Conservation (phyloP, 1,284 basidiomycete genomes). For the Polyporus tsugae region DNA sequence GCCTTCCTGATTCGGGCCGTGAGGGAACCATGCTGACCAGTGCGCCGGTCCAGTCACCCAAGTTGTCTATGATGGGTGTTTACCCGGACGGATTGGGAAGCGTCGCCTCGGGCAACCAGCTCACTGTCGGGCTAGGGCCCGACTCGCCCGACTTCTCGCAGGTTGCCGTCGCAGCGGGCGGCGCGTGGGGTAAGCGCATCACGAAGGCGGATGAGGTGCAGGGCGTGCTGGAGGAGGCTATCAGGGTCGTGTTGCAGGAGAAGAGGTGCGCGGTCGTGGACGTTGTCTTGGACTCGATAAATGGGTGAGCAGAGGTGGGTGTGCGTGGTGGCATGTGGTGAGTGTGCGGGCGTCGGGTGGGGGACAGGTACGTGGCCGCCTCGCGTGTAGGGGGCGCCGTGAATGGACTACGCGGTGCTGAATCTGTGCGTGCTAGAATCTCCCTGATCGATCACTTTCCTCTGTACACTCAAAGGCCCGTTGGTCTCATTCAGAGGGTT, state of each 20-base stretch:
- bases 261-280: conserved; percentile 70
- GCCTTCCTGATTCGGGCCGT: conserved; percentile 10
- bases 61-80: conserved; percentile 66
- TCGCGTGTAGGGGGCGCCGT: no score
- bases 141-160: conserved; percentile 63
- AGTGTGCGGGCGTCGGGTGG: no score
- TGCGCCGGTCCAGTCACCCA: conserved; percentile 57
- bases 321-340: no score
- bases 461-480: no score
- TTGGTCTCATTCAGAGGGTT: no score
- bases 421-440: no score
- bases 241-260: conserved; percentile 61
- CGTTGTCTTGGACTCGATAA: not conserved
- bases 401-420: no score
- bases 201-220: conserved; percentile 48
- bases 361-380: no score
- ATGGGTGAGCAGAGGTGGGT: no score
- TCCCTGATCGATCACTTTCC: no score
- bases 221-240: conserved; percentile 55
- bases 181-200: conserved; percentile 65
- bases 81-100: conserved; percentile 66
- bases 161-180: conserved; percentile 69
- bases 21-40: not conserved
- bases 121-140: conserved; percentile 71
- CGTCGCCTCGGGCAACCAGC: conserved; percentile 50